phyloP scores from a whole-genome alignment of 202 grass and related monocot genomes.

The Setaria italica region DNA sequence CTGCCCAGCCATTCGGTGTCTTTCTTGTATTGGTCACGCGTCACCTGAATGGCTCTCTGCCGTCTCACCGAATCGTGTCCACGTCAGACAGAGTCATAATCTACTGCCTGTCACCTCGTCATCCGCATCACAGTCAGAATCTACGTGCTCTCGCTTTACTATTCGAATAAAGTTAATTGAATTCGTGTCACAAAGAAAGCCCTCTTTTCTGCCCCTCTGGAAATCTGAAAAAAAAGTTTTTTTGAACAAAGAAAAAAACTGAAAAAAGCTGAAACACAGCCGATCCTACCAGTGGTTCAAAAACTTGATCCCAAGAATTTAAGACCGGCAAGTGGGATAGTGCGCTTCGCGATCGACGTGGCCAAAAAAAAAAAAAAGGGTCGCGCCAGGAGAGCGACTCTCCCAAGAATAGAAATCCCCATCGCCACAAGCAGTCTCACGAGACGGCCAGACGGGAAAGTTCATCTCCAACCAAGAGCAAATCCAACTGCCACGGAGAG shows the following conservation, averaged over 20 bases:
- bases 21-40: neutral
- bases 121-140: neutral
- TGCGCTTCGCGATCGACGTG: neutral
- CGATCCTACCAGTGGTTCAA: neutral
- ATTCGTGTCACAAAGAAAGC: neutral
- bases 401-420: neutral
- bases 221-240: neutral
- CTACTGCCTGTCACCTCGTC: too few relatives aligned
- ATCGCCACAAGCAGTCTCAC: neutral
- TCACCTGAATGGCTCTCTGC: neutral
- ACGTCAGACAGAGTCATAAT: slow-evolving; percentile 9
- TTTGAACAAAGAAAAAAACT: too few relatives aligned
- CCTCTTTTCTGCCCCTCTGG: neutral
- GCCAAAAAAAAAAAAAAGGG: neutral
- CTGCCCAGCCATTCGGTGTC: neutral
- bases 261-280: neutral
- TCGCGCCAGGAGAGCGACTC: neutral
- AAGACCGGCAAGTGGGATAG: neutral
- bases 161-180: neutral
- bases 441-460: neutral
- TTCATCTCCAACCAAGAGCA: neutral
- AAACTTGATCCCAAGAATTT: neutral
- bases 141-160: neutral
- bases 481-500: neutral
- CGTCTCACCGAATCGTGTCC: neutral